Evolutionary conservation across 331 rosid genomes (phyloP).

Genomic region (Quercus phellos): DNA sequence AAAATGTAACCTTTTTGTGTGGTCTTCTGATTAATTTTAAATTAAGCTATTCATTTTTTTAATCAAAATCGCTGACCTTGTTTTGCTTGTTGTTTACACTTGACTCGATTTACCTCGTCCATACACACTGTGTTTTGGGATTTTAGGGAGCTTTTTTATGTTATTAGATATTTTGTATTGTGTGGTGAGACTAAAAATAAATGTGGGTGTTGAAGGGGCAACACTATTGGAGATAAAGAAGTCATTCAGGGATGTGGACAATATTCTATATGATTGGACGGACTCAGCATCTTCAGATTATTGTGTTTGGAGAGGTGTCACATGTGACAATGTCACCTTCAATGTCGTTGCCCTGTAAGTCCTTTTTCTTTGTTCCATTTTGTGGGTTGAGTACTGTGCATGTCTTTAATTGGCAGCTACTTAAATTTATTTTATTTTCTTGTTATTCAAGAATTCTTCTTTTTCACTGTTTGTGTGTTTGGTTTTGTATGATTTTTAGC

Average conservation of each 20-base stretch:
- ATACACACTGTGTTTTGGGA: neutral
- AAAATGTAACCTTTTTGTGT: neutral
- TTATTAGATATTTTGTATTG: neutral
- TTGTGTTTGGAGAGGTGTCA: slow-evolving; percentile 89
- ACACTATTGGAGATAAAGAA: slow-evolving; percentile 85
- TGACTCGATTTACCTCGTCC: neutral
- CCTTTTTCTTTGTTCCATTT: neutral
- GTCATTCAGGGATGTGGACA: slow-evolving; percentile 84
- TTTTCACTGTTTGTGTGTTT: neutral
- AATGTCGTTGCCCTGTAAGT: slow-evolving; percentile 85
- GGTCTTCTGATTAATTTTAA: neutral
- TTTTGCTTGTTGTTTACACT: neutral
- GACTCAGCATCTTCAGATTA: slow-evolving; percentile 76
- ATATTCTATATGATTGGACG: slow-evolving; percentile 87
- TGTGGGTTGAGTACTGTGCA: slow-evolving; percentile 1
- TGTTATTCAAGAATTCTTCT: slow-evolving; percentile 1
- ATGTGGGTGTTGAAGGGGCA: slow-evolving; percentile 45
- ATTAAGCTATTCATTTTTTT: neutral
- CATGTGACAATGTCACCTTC: slow-evolving; percentile 84
- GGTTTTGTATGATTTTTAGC: slow-evolving; percentile 29
- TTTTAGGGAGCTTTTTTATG: neutral
- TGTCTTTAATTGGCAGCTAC: neutral
- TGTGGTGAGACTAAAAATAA: neutral
- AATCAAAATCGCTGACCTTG: neutral
- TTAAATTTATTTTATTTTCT: neutral